A percentile compares a stretch with the other conserved stretches of the same genome.
Conservation (phyloP, 2,329 filamentous ascomycete species). For the Exophiala oligosperma region DNA sequence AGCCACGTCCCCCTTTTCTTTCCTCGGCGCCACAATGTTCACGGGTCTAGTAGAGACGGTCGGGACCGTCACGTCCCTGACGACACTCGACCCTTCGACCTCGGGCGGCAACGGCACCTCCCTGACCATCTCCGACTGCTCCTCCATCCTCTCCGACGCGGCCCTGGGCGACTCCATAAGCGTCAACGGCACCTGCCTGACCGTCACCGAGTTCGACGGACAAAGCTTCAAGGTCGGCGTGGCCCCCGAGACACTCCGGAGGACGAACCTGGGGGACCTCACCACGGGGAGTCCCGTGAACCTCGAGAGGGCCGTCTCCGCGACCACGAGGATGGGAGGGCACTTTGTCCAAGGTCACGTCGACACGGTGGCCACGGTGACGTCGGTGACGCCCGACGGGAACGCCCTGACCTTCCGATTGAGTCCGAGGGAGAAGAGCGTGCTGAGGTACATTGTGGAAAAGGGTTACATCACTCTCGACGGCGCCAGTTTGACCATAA, state of each 20-base stretch:
- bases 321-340: slow-evolving; percentile 92
- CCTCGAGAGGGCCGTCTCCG: slow-evolving; percentile 88
- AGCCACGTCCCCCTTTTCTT: background rate
- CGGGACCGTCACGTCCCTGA: slow-evolving; percentile 81
- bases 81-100: slow-evolving; percentile 72
- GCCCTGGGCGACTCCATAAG: slow-evolving; percentile 90
- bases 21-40: slow-evolving; percentile 67
- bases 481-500: slow-evolving; percentile 91
- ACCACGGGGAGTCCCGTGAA: slow-evolving; percentile 71
- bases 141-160: slow-evolving; percentile 77
- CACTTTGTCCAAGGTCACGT: slow-evolving; percentile 99
- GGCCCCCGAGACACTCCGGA: slow-evolving; percentile 90
- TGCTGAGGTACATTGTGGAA: slow-evolving; percentile 87
- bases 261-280: slow-evolving; percentile 88
- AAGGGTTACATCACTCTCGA: slow-evolving; percentile 96
- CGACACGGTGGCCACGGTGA: slow-evolving; percentile 79
- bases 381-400: slow-evolving; percentile 73
- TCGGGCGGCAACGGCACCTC: slow-evolving; percentile 78
- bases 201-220: slow-evolving; percentile 71
- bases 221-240: slow-evolving; percentile 82
- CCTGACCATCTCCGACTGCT: slow-evolving; percentile 76
- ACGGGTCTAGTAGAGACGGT: slow-evolving; percentile 92
- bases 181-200: slow-evolving; percentile 94
- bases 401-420: slow-evolving; percentile 89
- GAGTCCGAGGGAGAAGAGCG: slow-evolving; percentile 56